Base-by-base conservation (phyloP, 352 stramenopile species). In the Phytophthora idaei region DNA sequence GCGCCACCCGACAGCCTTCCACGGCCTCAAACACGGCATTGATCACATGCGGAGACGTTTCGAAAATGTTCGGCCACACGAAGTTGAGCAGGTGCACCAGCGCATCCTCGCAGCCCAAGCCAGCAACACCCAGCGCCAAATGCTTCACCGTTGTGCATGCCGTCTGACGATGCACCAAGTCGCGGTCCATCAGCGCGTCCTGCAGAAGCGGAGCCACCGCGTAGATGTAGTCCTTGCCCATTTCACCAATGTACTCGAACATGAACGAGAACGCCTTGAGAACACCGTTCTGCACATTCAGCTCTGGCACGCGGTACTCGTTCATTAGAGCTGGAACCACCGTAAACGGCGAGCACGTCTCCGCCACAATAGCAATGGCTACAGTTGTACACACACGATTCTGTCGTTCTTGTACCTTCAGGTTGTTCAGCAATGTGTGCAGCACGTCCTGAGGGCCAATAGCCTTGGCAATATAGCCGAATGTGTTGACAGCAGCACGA, bases 161-260 rank as follows among this genome's bases (percentile, higher is more conserved):
- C 9, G 97, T 99, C 78, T 99, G 96, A 15, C 98, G 95, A 84
- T 99, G 98, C 34, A 99, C 97, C 53, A 98, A 77, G 76, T 99
- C 98, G 37, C 97, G 93, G 70, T 99, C 97, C 96, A 99, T 99
- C 9, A 99, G 85, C 37, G 98, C 97, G 80, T 99, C 98, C 72
- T 99, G 97, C 15, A 99, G 86, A 55, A 99, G 75, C 15, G 98
- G 97, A 4, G 95, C 90, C n/a, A 99, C 97, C 3, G 97, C 96
- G 78, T 99, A 99, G 49, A 99, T 99, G 80, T 99, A 99, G 78
- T 99, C 97, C 80, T 99, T 99, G 57, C 92, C 96, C 94, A 99
- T 99, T 71, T 99, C 97, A 61, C 97, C 98, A 87, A 99, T 99
- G 86, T 99, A 99, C 87, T 99, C 97, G 73, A 99, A 99, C 97